Base-by-base conservation (phyloP, 306 rosid genomes). In the Citrullus amarus region DNA sequence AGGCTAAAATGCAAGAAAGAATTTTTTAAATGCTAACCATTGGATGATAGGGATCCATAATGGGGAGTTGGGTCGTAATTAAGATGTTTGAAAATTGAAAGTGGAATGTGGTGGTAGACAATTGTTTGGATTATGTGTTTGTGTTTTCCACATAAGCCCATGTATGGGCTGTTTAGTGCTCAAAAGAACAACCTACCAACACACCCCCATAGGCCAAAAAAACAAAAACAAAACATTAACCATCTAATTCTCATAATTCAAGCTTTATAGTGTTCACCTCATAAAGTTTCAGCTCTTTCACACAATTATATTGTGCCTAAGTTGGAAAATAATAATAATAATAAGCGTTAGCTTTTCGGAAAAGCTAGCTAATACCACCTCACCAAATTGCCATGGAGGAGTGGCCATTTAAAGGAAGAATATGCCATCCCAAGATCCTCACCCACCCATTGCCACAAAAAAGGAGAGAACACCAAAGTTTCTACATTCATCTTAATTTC, bases 111-210 rank as follows among this genome's bases (percentile, higher is more conserved):
- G 87, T 81, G 85, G 85, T 82, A 82, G 81, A 83, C 82, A 75
- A 80, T 56, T 55, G 11, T 75, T 30, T 75, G 78, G 63, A 78
- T 48, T 85, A 83, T 84, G 78, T 87, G 81, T 66, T 71, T 67
- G 39, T 88, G 93, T 77, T 58, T 81, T 86, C 93, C 90, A 88
- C 91, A 57, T 87, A 74, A 78, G 82, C 74, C 90, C 86, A 88
- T 44, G n/a, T 68, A 8, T 69, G 2, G 15, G 80, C 84, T 80
- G 12, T 77, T 69, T 83, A 86, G 85, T 88, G 90, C 85, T 81
- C 82, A 41, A 78, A 79, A 76, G 69, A 58, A 65, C 54, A 48
- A 2, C 81, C 85, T 77, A 83, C 34, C 43, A 36, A 36, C 4
- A 36, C 39, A 5, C 39, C 39, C 39, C 6, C 39, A 36, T 0